Evolutionary conservation across 805 yeast species (phyloP), one percentile per base, ranked within the genome.

Genomic region (Nakazawaea wickerhamii): DNA sequence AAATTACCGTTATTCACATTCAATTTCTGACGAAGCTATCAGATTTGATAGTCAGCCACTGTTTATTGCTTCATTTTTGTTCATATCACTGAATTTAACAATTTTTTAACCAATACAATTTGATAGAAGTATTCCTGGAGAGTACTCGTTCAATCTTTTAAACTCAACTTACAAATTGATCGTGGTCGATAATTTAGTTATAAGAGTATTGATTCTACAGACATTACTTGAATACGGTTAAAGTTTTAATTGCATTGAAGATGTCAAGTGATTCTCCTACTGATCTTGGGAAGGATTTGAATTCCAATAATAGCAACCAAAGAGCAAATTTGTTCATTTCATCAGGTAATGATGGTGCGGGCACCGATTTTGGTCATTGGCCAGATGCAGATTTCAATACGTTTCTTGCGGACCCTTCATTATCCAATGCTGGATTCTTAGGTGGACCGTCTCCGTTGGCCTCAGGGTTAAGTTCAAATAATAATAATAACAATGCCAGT

Each of bases 301-400:
- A 30, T 8, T n/a, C 34, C 5, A 17, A 17, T 17, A 38, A 30
- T 25, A 36, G 25, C 20, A 36, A 20, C 22, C 20, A 13, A 21
- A 30, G 41, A 38, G 5, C 32, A 4, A 33, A 39, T 32, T 18
- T 22, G n/a, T 33, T 39, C 19, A 23, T n/a, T 21, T 13, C 32
- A 17, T 11, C 37, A 18, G 17, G 30, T 5, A 38, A 38, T 28
- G 40, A 26, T 18, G 40, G 20, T 18, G 13, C 30, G 8, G 11
- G 19, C 25, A 6, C 30, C 7, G 45, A 41, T 9, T 41, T 36
- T 31, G 27, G 28, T 4, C 30, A 37, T n/a, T 43, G 45, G 45
- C 41, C 38, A 10, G 45, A 43, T 28, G 15, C 45, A n/a, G 45
- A 43, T 21, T 38, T 43, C 15, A 19, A 43, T 6, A 27, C 13